Percentiles rank a stretch among this genome's conserved stretches.
phyloP scores from a whole-genome alignment of 352 stramenopile genomes.

The Globisporangium spiculum region DNA sequence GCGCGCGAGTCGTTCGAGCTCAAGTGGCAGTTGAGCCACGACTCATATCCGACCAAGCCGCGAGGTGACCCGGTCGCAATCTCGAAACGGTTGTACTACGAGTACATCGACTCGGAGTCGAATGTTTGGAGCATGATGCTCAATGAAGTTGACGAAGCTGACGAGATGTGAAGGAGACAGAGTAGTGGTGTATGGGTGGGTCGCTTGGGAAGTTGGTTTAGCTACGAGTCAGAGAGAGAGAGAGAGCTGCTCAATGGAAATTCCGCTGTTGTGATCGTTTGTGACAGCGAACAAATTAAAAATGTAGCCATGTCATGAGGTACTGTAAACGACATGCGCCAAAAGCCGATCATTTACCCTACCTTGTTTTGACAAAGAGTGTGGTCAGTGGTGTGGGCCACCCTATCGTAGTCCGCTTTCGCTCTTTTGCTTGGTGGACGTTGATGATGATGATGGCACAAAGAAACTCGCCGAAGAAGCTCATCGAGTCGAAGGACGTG shows the following conservation, averaged over 20 bases:
- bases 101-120: conserved; percentile 33
- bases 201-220: too few species aligned
- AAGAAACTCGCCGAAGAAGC: conserved; percentile 13
- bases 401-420: not conserved
- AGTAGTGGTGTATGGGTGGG: not conserved
- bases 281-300: not conserved
- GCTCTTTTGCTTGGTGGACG: conserved; percentile 4
- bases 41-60: conserved; percentile 43
- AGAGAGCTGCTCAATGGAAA: not conserved
- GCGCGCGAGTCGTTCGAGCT: conserved; percentile 63
- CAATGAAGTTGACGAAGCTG: not conserved
- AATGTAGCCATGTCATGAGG: conserved; percentile 15
- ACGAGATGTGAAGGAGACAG: conserved; percentile 11
- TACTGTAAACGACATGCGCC: not conserved
- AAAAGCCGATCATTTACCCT: not conserved
- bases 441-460: conserved; percentile 5
- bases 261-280: not conserved
- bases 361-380: conserved; percentile 3
- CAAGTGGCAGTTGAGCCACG: conserved; percentile 66
- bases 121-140: conserved; percentile 9
- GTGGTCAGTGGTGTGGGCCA: not conserved
- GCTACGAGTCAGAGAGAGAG: not conserved
- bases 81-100: conserved; percentile 50
- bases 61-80: conserved; percentile 47
- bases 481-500: conserved; percentile 9